Percentiles rank a stretch among this genome's conserved stretches.
phyloP scores from a whole-genome alignment of 73 alveolate genomes.

The Paramecium bursaria region DNA sequence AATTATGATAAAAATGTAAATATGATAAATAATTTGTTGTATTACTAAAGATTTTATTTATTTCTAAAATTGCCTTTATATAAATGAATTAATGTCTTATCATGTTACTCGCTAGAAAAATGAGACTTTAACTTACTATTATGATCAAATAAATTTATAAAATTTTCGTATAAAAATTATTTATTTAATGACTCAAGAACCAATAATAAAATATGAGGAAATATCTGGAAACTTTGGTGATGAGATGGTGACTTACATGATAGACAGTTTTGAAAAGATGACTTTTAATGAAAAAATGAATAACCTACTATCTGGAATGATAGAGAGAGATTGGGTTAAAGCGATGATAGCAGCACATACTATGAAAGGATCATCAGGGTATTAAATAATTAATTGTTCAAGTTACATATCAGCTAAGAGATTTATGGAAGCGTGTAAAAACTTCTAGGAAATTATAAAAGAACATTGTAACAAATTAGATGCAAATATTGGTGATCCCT shows the following conservation, averaged over 20 bases:
- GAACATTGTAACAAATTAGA: constrained; percentile 24
- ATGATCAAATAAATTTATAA: too few relatives aligned
- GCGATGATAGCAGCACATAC: constrained; percentile 49
- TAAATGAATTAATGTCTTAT: too few relatives aligned
- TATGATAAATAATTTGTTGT: too few relatives aligned
- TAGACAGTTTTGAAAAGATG: constrained; percentile 24
- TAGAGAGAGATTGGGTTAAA: constrained; percentile 42
- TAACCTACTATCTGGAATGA: constrained; percentile 8
- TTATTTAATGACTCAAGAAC: too few relatives aligned
- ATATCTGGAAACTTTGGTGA: too few relatives aligned
- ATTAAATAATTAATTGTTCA: neutral
- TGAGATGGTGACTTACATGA: constrained; percentile 33
- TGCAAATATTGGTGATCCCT: constrained; percentile 1
- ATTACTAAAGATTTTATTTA: too few relatives aligned
- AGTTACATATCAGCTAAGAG: constrained; percentile 43
- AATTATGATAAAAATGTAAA: too few relatives aligned
- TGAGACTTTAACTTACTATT: too few relatives aligned
- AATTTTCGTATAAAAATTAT: too few relatives aligned
- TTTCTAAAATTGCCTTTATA: too few relatives aligned
- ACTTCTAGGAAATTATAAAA: constrained; percentile 29
- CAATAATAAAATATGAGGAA: too few relatives aligned
- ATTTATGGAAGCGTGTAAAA: constrained; percentile 1
- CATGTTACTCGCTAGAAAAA: too few relatives aligned
- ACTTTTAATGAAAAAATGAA: constrained; percentile 36
- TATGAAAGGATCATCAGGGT: constrained; percentile 56